These are phyloP conservation scores for Penicillium hordei DNA, from an alignment of 2,329 filamentous ascomycete species.

Conservation along the genomic window DNA sequence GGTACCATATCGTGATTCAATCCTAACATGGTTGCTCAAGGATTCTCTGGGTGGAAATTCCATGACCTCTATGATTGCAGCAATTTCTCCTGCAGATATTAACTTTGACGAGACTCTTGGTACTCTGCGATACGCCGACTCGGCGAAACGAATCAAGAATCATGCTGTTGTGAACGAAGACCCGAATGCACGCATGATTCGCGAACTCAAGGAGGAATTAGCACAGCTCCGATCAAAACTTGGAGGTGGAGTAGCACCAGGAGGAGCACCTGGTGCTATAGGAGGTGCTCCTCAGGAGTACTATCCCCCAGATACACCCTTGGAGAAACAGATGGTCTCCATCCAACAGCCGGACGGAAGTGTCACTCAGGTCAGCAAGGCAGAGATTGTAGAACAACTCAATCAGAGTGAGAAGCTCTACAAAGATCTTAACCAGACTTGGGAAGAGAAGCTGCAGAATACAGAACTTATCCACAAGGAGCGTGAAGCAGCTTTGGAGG, in stretches of 20 bases:
- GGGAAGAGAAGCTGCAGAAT: slow-evolving; percentile 93
- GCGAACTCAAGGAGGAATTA: slow-evolving; percentile 94
- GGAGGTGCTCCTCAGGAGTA: slow-evolving; percentile 66
- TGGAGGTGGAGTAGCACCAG: slow-evolving; percentile 55
- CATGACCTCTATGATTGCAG: slow-evolving; percentile 99
- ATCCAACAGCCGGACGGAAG: slow-evolving; percentile 83
- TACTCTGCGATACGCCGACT: slow-evolving; percentile 93
- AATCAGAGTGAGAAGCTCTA: slow-evolving; percentile 96
- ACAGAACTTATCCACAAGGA: slow-evolving; percentile 98
- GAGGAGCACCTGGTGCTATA: slow-evolving; percentile 47
- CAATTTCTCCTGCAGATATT: slow-evolving; percentile 96
- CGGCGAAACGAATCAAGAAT: slow-evolving; percentile 99
- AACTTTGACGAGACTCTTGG: slow-evolving; percentile 98
- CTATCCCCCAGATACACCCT: slow-evolving; percentile 87
- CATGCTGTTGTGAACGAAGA: slow-evolving; percentile 99
- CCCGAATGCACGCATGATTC: slow-evolving; percentile 97
- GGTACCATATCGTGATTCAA: slow-evolving; percentile 95
- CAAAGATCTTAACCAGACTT: slow-evolving; percentile 94
- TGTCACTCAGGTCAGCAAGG: slow-evolving; percentile 94
- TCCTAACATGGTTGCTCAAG: slow-evolving; percentile 94
- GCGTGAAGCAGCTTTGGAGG: slow-evolving; percentile 88
- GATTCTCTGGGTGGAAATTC: slow-evolving; percentile 97
- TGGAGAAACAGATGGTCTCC: slow-evolving; percentile 95
- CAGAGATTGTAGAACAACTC: slow-evolving; percentile 94
- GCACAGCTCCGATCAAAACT: slow-evolving; percentile 83